Conservation (phyloP, 2,329 filamentous ascomycete species). For the Thielaviopsis cerberus region DNA sequence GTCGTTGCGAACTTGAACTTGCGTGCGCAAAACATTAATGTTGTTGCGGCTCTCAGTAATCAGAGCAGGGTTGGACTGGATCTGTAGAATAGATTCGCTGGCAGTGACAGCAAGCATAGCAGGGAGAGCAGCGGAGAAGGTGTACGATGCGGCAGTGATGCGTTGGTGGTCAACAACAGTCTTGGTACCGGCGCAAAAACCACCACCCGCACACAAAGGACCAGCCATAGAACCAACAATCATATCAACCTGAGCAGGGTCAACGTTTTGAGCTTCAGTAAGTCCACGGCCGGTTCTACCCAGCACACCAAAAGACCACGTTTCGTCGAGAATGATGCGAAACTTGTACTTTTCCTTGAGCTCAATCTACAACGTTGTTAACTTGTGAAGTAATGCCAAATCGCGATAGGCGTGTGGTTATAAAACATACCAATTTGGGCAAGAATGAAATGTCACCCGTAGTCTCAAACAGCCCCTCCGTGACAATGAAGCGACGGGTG, state of each 20-base stretch:
- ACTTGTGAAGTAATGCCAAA: background rate
- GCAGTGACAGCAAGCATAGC: conserved; percentile 91
- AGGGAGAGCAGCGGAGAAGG: conserved; percentile 84
- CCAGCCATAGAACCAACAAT: conserved; percentile 85
- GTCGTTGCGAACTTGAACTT: conserved; percentile 82
- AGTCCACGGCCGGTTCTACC: conserved; percentile 80
- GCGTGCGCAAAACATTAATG: conserved; percentile 64
- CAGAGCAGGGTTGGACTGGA: conserved; percentile 75
- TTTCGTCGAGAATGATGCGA: conserved; percentile 90
- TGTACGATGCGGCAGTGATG: conserved; percentile 80
- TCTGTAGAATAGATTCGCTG: conserved; percentile 69
- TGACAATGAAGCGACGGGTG: conserved; percentile 86
- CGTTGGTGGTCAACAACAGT: conserved; percentile 95
- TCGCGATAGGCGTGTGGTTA: background rate
- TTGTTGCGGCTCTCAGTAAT: conserved; percentile 66
- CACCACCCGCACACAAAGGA: conserved; percentile 76
- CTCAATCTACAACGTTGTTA: conserved; percentile 33
- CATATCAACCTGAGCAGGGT: conserved; percentile 87
- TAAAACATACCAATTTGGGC: conserved; percentile 53
- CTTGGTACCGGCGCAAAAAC: conserved; percentile 80
- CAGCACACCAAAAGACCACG: conserved; percentile 88
- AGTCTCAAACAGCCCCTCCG: conserved; percentile 84
- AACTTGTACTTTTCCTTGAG: conserved; percentile 96
- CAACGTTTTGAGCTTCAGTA: conserved; percentile 92
- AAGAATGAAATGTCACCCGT: conserved; percentile 70